Evolutionary conservation across 805 yeast genomes (phyloP), one percentile per base, ranked within the genome.

Genomic region (Yarrowia bubula): DNA sequence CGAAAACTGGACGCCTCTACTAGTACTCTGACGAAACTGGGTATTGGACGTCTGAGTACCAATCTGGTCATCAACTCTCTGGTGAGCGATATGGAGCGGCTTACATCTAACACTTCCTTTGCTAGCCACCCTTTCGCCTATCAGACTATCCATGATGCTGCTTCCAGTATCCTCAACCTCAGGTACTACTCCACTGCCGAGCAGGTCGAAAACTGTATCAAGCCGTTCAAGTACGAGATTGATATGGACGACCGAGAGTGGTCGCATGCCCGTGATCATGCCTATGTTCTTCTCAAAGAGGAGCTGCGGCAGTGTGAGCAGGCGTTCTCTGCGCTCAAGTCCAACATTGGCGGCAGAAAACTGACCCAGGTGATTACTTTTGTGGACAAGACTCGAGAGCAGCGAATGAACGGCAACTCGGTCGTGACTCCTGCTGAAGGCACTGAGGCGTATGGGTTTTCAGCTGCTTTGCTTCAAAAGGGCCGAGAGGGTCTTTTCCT

Each of bases 141-240:
- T 69, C 84, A 85, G 47, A 87, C 90, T 2, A 92, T 95, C 9
- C 84, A 83, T 63, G 96, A 91, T 44, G 96, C 98, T 1, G 96
- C 97, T 0, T 81, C 84, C 37, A 79, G 86, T 28, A 96, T 95
- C 7, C 79, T 95, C 68, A 86, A 86, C 68, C 78, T 89, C 32
- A 85, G 93, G 69, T 95, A 83, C 74, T 90, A 86, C 69, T 87
- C 96, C 1, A 93, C 99, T 0, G 96, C 99, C 0, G 99, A 96
- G 75, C 99, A 95, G 75, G 98, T 95, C 7, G 99, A 95, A 72
- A 95, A 96, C 75, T 92, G 98, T 77, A 93, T 95, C 72, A 95
- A 95, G 75, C 99, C 99, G 1, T 95, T 88, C 79, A 95, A 95
- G 77, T 95, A 93, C 75, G 99, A 95, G 73, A 92, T 95, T 67